A percentile compares a stretch with the other conserved stretches of the same genome.
Conservation (phyloP, 768 basidiomycete species). For the Basidioascus undulatus region DNA sequence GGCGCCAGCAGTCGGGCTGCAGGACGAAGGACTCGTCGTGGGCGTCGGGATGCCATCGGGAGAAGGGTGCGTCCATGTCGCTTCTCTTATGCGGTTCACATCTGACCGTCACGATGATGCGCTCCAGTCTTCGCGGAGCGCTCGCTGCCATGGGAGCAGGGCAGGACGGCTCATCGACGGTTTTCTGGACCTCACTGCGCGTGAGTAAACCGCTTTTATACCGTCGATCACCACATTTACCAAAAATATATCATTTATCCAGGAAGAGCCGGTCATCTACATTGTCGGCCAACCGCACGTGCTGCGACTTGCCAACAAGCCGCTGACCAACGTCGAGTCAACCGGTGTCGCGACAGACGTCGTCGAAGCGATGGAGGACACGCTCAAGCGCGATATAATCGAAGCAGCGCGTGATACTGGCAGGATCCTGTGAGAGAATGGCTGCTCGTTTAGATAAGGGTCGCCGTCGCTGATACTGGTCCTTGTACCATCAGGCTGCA, state of each 20-base stretch:
- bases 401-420: conserved; percentile 41
- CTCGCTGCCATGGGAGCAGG: conserved; percentile 56
- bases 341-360: conserved; percentile 76
- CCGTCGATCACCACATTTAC: not conserved
- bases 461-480: too few species aligned
- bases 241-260: not conserved
- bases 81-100: not conserved
- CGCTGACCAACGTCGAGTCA: conserved; percentile 89
- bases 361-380: conserved; percentile 76
- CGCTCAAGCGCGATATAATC: conserved; percentile 71
- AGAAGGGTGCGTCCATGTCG: conserved; percentile 33
- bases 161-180: conserved; percentile 43
- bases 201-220: conserved; percentile 19
- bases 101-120: not conserved
- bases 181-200: conserved; percentile 85
- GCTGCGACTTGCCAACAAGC: conserved; percentile 59
- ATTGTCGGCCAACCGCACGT: conserved; percentile 72
- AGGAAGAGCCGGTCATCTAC: conserved; percentile 38
- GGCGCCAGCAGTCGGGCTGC: not conserved
- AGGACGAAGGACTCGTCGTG: not conserved
- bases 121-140: conserved; percentile 43
- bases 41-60: conserved; percentile 68
- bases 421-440: conserved; percentile 54
- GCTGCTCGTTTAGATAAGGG: too few species aligned
- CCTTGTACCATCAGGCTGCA: too few species aligned